phyloP scores from a whole-genome alignment of 23 red algal species.

The Gracilaria gracilis region DNA sequence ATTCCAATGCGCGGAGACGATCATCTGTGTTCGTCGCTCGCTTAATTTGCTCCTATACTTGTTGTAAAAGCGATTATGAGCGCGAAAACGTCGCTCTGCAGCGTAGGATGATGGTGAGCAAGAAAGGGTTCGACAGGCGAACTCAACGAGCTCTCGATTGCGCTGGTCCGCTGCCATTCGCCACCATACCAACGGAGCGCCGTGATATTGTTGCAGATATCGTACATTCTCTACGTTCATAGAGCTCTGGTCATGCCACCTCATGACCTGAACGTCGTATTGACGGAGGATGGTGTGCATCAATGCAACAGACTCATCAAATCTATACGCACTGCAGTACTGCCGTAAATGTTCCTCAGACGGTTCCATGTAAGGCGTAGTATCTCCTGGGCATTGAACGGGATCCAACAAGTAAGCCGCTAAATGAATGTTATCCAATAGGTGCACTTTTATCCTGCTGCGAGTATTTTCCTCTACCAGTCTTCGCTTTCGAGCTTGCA shows the following conservation, averaged over 20 bases:
- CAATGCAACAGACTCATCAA: neutral
- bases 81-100: neutral
- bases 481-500: too few relatives aligned
- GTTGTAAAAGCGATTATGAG: neutral
- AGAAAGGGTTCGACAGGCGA: constrained; percentile 25
- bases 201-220: too few relatives aligned
- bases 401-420: constrained; percentile 27
- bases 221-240: neutral
- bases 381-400: constrained; percentile 15
- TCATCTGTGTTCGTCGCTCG: neutral
- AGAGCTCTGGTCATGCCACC: neutral
- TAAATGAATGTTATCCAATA: constrained; percentile 38
- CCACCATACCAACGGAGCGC: too few relatives aligned
- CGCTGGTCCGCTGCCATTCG: neutral
- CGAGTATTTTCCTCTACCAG: too few relatives aligned
- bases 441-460: neutral
- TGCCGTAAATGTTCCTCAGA: neutral
- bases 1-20: constrained; percentile 34
- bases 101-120: neutral
- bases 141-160: neutral
- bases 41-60: neutral
- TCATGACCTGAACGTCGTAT: neutral
- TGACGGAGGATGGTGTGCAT: neutral
- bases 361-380: neutral
- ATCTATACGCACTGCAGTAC: neutral